Conservation (phyloP, 805 yeast species). For the Pichia rugopelliculosa region DNA sequence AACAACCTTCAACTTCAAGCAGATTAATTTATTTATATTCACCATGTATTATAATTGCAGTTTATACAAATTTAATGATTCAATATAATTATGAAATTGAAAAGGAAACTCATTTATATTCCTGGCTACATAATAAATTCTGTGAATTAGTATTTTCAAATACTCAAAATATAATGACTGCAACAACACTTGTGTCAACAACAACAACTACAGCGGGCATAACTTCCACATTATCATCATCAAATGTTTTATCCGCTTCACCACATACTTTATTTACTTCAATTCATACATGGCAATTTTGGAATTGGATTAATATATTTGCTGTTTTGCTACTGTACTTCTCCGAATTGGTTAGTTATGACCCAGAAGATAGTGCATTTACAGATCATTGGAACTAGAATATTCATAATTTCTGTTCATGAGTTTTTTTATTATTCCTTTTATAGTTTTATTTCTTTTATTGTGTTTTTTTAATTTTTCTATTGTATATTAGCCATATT, state of each 20-base stretch:
- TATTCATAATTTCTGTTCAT: neutral
- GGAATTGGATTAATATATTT: slow-evolving; percentile 95
- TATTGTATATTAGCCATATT: neutral
- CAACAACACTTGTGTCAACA: neutral
- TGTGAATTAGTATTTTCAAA: slow-evolving; percentile 10
- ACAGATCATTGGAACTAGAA: slow-evolving; percentile 26
- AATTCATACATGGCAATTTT: slow-evolving; percentile 81
- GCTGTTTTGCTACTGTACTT: slow-evolving; percentile 73
- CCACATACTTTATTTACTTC: slow-evolving; percentile 3
- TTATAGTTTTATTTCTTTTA: neutral
- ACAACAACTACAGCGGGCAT: neutral
- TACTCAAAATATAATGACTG: slow-evolving; percentile 1
- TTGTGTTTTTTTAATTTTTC: neutral
- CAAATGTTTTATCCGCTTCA: neutral
- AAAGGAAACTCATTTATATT: slow-evolving; percentile 36
- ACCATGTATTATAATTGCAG: slow-evolving; percentile 90
- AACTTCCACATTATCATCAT: neutral
- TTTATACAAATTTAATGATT: slow-evolving; percentile 88
- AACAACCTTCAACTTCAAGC: slow-evolving; percentile 29
- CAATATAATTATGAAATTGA: slow-evolving; percentile 77
- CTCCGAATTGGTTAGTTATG: slow-evolving; percentile 52
- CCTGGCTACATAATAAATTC: slow-evolving; percentile 24
- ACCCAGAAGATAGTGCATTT: slow-evolving; percentile 29
- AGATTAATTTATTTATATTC: slow-evolving; percentile 75
- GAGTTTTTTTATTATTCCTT: neutral